Conservation (phyloP, 306 rosid species). For the Cotoneaster glaucophyllus region DNA sequence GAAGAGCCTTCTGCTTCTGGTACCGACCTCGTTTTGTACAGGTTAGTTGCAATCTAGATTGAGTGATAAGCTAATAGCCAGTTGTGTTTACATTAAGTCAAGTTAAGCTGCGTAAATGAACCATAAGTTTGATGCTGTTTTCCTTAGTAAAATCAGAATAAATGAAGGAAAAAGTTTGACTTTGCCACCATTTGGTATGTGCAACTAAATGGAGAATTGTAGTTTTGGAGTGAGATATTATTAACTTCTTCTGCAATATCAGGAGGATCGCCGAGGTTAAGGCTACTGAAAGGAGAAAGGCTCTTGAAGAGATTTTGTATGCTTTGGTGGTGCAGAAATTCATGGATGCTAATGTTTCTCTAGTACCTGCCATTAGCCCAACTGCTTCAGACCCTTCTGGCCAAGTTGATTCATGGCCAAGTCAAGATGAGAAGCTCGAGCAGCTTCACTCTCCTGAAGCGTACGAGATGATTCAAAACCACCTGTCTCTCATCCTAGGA, state of each 20-base stretch:
- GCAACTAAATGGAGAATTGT: not conserved
- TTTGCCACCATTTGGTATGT: not conserved
- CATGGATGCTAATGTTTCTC: constrained; percentile 71
- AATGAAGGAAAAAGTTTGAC: not conserved
- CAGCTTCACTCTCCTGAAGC: constrained; percentile 78
- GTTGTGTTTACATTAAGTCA: not conserved
- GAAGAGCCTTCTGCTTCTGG: constrained; percentile 51
- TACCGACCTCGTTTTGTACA: constrained; percentile 77
- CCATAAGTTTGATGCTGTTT: not conserved
- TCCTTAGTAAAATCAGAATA: not conserved
- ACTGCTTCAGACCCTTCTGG: constrained; percentile 36
- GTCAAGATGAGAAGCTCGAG: constrained; percentile 59
- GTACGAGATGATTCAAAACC: constrained; percentile 82
- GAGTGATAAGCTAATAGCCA: not conserved
- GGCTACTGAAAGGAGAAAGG: constrained; percentile 66
- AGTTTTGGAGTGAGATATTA: not conserved
- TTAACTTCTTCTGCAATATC: constrained; percentile 16
- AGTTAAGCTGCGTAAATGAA: not conserved
- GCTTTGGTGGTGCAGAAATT: constrained; percentile 83
- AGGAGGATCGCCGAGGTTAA: constrained; percentile 96
- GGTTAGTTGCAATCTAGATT: constrained; percentile 31
- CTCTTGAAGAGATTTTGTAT: constrained; percentile 77
- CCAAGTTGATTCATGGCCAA: constrained; percentile 69
- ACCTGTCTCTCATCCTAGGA: constrained; percentile 70
- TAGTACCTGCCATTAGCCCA: constrained; percentile 50